Conservation (phyloP, 805 yeast genomes). For the Suhomyces sp. region DNA sequence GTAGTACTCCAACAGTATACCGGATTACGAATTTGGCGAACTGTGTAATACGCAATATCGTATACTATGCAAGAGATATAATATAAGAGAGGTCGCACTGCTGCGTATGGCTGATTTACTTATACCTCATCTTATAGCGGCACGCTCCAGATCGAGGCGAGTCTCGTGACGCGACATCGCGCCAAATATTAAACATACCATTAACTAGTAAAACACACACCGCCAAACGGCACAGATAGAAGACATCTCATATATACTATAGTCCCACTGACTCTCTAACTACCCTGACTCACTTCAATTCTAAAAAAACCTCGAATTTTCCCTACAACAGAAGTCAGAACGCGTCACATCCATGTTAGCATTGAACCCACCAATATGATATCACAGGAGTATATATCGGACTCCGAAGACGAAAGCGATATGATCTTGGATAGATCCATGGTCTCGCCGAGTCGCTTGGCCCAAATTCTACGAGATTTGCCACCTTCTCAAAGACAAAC, state of each 20-base stretch:
- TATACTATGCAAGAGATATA: neutral
- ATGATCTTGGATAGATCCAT: conserved; percentile 10
- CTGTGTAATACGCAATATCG: neutral
- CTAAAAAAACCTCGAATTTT: neutral
- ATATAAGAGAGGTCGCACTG: neutral
- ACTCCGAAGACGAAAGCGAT: conserved; percentile 26
- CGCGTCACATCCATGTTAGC: conserved; percentile 1
- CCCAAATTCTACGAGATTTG: neutral
- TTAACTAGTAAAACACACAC: neutral
- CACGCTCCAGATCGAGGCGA: neutral
- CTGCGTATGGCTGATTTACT: neutral
- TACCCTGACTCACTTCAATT: neutral
- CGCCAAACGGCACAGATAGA: neutral
- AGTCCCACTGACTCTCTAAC: neutral
- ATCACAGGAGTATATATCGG: conserved; percentile 21
- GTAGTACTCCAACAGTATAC: neutral
- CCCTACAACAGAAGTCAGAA: neutral
- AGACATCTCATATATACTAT: neutral
- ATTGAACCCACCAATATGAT: neutral
- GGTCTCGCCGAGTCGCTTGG: conserved; percentile 9
- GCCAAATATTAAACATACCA: neutral
- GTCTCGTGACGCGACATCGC: conserved; percentile 1
- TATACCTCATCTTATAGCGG: neutral
- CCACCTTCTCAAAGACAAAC: neutral
- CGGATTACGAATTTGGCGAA: too few species aligned